Base-by-base conservation (phyloP, 2,329 filamentous ascomycete genomes). In the Alternaria brassicae region DNA sequence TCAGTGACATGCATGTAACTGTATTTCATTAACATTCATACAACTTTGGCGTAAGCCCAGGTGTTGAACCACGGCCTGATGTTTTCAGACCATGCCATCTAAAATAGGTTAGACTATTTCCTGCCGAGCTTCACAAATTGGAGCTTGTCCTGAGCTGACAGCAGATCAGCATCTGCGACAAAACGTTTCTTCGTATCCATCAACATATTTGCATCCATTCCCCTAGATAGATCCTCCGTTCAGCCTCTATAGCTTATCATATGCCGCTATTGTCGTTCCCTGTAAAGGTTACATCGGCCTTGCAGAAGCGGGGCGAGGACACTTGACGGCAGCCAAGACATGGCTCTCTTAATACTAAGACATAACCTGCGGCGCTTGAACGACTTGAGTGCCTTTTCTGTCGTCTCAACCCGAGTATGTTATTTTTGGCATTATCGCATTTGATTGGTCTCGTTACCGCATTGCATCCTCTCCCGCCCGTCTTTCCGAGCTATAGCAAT, bases 391-490 rank as follows among this genome's bases (percentile, higher is more conserved):
- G 30, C 39, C 5, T 17, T 2, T 21, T 8, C 9, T 15, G 6
- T 55, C 17, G 17, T 30, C n/a, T 44, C 44, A 4, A 17, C 7
- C 15, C 25, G n/a, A 55, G 12, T 3, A 58, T 58, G 51, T 34
- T 37, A 30, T 21, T 49, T 10, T 34, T 42, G 27, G 21, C 25
- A 8, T 32, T 52, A 10, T 28, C 45, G 10, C 28, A 39, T 13
- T 25, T 40, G 5, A 17, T 36, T 15, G 32, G 30, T 39, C 25
- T 53, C 6, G 25, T 51, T 21, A 28, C 27, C 27, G 78, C 76
- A 15, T 60, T 81, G 40, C 79, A 82, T 60, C 70, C 70, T 39
- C 72, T 82, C 7, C 79, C 80, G 13, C 79, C 80, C 1, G 70
- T 78, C 2, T 56, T 72, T 64, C 75, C 68, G 65, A 63, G 50